Conservation (phyloP, 192 early-diverging fungal genomes). For the Phlyctochytrium planicorne region DNA sequence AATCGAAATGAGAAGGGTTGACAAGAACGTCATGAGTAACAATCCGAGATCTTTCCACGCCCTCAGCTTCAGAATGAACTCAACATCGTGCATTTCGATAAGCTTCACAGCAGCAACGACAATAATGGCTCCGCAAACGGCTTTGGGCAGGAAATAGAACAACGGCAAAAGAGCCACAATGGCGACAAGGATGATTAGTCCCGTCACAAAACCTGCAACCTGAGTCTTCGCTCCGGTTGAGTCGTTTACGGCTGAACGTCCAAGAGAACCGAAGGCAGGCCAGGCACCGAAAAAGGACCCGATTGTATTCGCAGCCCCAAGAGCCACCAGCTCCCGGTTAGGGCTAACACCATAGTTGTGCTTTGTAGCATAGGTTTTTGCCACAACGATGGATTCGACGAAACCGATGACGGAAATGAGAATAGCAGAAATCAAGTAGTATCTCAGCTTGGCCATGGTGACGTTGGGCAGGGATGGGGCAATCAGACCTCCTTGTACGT, state of each 20-base stretch:
- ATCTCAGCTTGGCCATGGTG: conserved; percentile 57
- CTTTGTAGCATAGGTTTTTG: conserved; percentile 87
- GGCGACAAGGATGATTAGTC: conserved; percentile 71
- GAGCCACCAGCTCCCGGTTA: conserved; percentile 94
- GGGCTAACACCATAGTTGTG: conserved; percentile 91
- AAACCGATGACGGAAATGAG: conserved; percentile 96
- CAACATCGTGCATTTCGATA: conserved; percentile 52
- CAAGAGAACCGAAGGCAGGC: conserved; percentile 89
- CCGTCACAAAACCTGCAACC: conserved; percentile 81
- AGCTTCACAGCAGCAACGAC: conserved; percentile 52
- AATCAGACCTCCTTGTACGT: conserved; percentile 54
- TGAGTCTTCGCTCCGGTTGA: conserved; percentile 89
- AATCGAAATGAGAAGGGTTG: conserved; percentile 87
- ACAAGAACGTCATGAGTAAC: conserved; percentile 81
- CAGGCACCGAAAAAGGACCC: conserved; percentile 73
- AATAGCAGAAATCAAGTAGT: conserved; percentile 77
- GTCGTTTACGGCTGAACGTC: conserved; percentile 92
- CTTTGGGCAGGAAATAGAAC: conserved; percentile 81
- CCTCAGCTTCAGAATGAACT: conserved; percentile 44
- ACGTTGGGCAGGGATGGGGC: conserved; percentile 65
- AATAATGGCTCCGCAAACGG: conserved; percentile 63
- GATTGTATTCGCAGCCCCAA: conserved; percentile 86
- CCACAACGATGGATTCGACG: conserved; percentile 93
- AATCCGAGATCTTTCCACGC: conserved; percentile 77
- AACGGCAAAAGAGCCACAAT: conserved; percentile 79